Percentiles rank a stretch among this genome's conserved stretches.
Evolutionary conservation across 441 rosid genomes (phyloP).

Genomic region (Hypseocharis bilobata): DNA sequence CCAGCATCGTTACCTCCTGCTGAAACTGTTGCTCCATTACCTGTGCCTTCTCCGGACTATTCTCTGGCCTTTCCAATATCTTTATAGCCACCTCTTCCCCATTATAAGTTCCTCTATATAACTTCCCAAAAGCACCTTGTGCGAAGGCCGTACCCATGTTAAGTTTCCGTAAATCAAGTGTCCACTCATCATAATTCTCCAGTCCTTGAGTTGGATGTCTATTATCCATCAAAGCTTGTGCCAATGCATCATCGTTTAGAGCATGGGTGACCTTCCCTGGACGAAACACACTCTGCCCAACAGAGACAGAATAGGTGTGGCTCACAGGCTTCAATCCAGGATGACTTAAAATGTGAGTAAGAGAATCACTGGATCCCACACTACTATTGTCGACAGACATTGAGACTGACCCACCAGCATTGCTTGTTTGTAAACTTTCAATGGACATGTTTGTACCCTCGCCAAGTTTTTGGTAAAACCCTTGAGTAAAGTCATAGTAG

Average conservation of each 20-base stretch:
- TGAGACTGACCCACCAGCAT: not conserved
- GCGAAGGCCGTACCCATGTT: not conserved
- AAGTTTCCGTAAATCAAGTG: constrained; percentile 1
- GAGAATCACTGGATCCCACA: not conserved
- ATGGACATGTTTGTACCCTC: not conserved
- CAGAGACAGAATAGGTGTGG: not conserved
- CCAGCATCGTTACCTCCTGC: constrained; percentile 4
- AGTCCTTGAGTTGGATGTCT: constrained; percentile 1
- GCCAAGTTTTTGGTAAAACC: not conserved
- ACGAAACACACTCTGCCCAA: not conserved
- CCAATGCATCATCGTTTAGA: not conserved
- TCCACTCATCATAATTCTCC: not conserved
- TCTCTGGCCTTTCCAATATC: not conserved
- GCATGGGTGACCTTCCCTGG: constrained; percentile 2
- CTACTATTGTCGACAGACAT: not conserved
- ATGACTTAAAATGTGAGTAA: constrained; percentile 2
- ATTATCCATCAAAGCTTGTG: not conserved
- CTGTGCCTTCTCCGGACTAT: constrained; percentile 2
- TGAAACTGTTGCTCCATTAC: constrained; percentile 1
- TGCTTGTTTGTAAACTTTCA: not conserved
- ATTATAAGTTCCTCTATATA: constrained; percentile 2
- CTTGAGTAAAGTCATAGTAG: not conserved
- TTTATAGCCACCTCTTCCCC: not conserved
- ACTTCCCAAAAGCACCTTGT: constrained; percentile 1
- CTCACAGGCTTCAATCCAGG: not conserved